These are phyloP conservation scores for Lanmaoa pseudosensibilis DNA, from an alignment of 768 basidiomycete species.

Conservation along the genomic window DNA sequence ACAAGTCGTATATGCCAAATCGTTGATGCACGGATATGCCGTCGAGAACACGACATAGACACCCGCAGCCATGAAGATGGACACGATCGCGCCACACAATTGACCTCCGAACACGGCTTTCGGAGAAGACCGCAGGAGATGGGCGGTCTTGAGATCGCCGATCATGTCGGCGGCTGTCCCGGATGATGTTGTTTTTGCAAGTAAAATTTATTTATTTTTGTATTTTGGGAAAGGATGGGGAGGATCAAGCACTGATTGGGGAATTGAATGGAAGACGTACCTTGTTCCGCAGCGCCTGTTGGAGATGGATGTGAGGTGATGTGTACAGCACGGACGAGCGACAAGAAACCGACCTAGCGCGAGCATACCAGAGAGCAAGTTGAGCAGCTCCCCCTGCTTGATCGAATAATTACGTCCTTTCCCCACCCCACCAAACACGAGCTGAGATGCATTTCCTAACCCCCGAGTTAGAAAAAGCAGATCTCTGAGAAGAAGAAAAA, in stretches of 20 bases:
- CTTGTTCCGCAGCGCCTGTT: slow-evolving; percentile 27
- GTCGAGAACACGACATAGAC: slow-evolving; percentile 63
- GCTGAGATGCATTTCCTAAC: slow-evolving; percentile 49
- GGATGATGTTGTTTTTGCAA: not conserved
- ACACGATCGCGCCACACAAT: slow-evolving; percentile 55
- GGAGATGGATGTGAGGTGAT: not conserved
- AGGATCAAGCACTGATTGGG: not conserved
- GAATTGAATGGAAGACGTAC: not conserved
- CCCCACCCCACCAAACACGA: slow-evolving; percentile 61
- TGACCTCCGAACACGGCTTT: slow-evolving; percentile 63
- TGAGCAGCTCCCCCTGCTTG: slow-evolving; percentile 17
- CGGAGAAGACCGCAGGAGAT: slow-evolving; percentile 64
- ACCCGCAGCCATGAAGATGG: slow-evolving; percentile 59
- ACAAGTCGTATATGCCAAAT: slow-evolving; percentile 15
- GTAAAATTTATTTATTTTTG: not conserved
- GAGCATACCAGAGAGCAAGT: slow-evolving; percentile 29
- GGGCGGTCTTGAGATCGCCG: slow-evolving; percentile 68
- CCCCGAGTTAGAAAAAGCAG: not conserved
- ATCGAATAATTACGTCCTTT: slow-evolving; percentile 41
- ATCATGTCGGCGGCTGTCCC: slow-evolving; percentile 58
- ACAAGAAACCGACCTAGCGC: slow-evolving; percentile 8
- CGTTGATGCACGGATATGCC: slow-evolving; percentile 57
- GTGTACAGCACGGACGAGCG: not conserved
- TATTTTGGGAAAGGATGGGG: not conserved
- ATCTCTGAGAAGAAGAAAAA: not conserved